These are phyloP conservation scores for Ilyonectria sp. DNA, from an alignment of 2,329 filamentous ascomycete species.

Conservation along the genomic window DNA sequence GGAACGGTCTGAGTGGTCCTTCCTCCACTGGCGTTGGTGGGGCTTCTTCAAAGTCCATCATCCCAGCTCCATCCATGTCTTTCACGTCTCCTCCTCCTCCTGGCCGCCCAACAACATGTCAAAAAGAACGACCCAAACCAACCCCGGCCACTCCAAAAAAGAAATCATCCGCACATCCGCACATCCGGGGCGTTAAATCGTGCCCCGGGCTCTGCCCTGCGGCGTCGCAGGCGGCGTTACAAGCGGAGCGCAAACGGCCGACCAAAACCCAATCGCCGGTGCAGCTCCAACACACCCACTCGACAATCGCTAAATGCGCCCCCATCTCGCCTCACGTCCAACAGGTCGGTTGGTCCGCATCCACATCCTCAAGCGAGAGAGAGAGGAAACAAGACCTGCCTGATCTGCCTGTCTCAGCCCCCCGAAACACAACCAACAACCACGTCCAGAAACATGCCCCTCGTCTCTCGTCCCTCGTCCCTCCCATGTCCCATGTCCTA, in stretches of 20 bases:
- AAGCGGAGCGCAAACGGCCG: background rate
- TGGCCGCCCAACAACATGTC: background rate
- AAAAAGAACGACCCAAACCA: background rate
- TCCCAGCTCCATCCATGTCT: background rate
- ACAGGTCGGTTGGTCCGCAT: background rate
- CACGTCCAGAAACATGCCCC: constrained; percentile 40
- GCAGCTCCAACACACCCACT: background rate
- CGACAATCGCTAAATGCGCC: too few species aligned
- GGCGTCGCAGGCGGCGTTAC: background rate
- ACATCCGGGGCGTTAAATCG: background rate
- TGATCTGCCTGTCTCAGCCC: constrained; percentile 51
- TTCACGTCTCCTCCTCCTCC: background rate
- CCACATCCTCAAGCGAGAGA: constrained; percentile 24
- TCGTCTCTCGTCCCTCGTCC: constrained; percentile 23
- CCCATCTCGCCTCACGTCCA: background rate
- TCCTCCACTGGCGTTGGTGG: background rate
- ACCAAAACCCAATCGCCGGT: constrained; percentile 13
- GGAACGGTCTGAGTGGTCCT: background rate
- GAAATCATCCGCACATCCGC: background rate
- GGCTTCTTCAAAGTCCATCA: background rate
- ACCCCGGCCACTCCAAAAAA: background rate
- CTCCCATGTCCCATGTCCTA: background rate
- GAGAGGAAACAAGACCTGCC: constrained; percentile 20
- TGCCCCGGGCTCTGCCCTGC: background rate
- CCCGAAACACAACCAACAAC: constrained; percentile 52